These are phyloP conservation scores for Meripilus lineatus DNA, from an alignment of 1,284 basidiomycete genomes.

Conservation along the genomic window DNA sequence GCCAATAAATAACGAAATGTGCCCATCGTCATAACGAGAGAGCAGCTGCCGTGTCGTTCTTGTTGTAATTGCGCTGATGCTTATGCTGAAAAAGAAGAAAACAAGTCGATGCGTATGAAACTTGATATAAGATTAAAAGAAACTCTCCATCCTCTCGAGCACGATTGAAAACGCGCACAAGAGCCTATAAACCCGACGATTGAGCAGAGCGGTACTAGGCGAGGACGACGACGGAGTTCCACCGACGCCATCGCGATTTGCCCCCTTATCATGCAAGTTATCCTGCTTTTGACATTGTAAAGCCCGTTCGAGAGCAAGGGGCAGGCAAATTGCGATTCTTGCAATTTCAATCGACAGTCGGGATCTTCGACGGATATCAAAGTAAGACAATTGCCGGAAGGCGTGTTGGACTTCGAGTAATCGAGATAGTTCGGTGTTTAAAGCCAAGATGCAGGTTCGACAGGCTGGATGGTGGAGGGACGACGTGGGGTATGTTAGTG, in stretches of 20 bases:
- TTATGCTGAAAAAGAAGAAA: no score
- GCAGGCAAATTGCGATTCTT: slow-evolving; percentile 74
- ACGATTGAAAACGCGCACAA: slow-evolving; percentile 56
- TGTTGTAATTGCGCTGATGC: no score
- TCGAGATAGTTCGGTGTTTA: slow-evolving; percentile 68
- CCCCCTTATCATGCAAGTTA: slow-evolving; percentile 5
- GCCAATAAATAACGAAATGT: no score
- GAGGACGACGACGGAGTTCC: slow-evolving; percentile 7
- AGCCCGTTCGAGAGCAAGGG: slow-evolving; percentile 72
- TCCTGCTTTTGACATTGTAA: slow-evolving; percentile 35
- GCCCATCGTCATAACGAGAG: no score
- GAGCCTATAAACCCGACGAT: slow-evolving; percentile 48
- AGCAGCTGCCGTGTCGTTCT: no score
- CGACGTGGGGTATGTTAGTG: slow-evolving; percentile 1
- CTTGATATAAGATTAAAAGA: no score
- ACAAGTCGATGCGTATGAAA: neutral
- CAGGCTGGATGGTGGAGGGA: slow-evolving; percentile 46
- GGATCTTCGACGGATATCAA: slow-evolving; percentile 74
- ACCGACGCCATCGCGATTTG: slow-evolving; percentile 13
- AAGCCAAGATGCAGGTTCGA: slow-evolving; percentile 68
- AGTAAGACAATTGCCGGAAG: slow-evolving; percentile 71
- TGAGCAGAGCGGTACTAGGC: slow-evolving; percentile 38
- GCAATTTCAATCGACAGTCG: slow-evolving; percentile 75
- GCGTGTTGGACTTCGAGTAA: slow-evolving; percentile 77
- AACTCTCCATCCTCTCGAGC: slow-evolving; percentile 60